Percentiles rank a stretch among this genome's conserved stretches.
Evolutionary conservation across 2,329 filamentous ascomycete species (phyloP).

Genomic region (Talaromyces sp.): DNA sequence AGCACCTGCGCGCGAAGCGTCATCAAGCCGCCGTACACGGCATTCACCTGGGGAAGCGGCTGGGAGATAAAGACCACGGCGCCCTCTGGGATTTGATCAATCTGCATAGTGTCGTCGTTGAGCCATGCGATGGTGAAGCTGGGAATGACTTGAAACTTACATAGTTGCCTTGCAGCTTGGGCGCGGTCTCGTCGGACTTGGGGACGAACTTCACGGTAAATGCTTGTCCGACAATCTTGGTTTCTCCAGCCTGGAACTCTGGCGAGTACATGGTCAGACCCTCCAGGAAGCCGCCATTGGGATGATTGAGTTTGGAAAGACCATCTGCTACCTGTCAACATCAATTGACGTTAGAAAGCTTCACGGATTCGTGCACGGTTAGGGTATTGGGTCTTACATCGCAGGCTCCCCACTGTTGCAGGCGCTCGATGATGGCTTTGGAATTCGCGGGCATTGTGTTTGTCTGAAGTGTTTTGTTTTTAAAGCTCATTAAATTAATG

Average conservation of each 20-base stretch:
- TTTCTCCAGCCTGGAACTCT: conserved; percentile 12
- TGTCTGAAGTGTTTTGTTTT: no score
- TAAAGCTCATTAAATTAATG: no score
- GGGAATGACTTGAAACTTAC: no score
- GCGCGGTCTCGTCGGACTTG: conserved; percentile 23
- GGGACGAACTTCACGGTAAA: conserved; percentile 30
- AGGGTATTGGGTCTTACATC: no score
- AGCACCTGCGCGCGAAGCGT: conserved; percentile 25
- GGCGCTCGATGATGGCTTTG: no score
- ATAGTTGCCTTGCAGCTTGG: conserved; percentile 25
- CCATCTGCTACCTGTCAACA: conserved; percentile 19
- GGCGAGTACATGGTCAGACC: conserved; percentile 28
- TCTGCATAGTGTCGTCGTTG: conserved; percentile 11
- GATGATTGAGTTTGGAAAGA: background rate
- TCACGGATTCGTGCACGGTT: no score
- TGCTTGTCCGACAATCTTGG: conserved; percentile 24
- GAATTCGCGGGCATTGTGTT: no score
- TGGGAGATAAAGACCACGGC: conserved; percentile 36
- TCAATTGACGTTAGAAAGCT: no score
- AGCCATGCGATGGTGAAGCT: conserved; percentile 24
- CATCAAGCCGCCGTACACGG: conserved; percentile 38
- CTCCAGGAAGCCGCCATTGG: conserved; percentile 20
- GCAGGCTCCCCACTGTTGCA: no score
- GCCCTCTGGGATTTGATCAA: no score
- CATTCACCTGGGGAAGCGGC: conserved; percentile 26